phyloP scores from a whole-genome alignment of 371 early-diverging fungal species.

The Rhizomucor miehei region DNA sequence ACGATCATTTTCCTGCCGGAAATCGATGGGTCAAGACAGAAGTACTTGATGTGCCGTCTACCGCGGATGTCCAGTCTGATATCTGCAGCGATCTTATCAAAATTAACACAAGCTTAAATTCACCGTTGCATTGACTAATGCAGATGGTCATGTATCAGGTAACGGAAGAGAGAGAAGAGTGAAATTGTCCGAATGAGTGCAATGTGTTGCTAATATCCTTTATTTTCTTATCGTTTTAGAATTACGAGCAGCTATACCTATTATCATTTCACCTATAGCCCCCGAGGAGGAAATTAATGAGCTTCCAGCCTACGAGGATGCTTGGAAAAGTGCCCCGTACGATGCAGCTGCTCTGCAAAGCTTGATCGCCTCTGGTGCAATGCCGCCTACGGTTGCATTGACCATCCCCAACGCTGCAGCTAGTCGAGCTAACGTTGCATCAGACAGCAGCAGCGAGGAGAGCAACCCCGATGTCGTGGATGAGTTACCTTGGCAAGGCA shows the following conservation, averaged over 20 bases:
- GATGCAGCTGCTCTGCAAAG: conserved; percentile 28
- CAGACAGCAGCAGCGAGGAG: conserved; percentile 11
- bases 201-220: too few relatives aligned
- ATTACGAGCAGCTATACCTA: conserved; percentile 42
- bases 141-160: conserved; percentile 52
- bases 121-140: conserved; percentile 39
- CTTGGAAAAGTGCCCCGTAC: conserved; percentile 47
- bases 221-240: conserved; percentile 16
- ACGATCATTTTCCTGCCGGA: conserved; percentile 23
- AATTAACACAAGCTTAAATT: conserved; percentile 44
- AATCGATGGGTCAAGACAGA: conserved; percentile 31
- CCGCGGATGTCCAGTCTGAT: conserved; percentile 23
- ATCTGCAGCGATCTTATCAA: conserved; percentile 32
- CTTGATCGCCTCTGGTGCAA: conserved; percentile 28
- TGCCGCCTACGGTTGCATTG: conserved; percentile 40
- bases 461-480: conserved; percentile 52
- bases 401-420: conserved; percentile 83
- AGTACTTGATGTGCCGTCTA: conserved; percentile 19
- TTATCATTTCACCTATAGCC: conserved; percentile 32
- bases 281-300: conserved; percentile 37
- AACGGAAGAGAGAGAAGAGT: too few relatives aligned
- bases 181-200: not conserved
- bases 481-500: conserved; percentile 48
- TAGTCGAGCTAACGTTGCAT: conserved; percentile 67
- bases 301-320: conserved; percentile 48